A percentile compares a stretch with the other conserved stretches of the same genome.
Conservation (phyloP, 441 rosid genomes). For the Populus tomentosa region DNA sequence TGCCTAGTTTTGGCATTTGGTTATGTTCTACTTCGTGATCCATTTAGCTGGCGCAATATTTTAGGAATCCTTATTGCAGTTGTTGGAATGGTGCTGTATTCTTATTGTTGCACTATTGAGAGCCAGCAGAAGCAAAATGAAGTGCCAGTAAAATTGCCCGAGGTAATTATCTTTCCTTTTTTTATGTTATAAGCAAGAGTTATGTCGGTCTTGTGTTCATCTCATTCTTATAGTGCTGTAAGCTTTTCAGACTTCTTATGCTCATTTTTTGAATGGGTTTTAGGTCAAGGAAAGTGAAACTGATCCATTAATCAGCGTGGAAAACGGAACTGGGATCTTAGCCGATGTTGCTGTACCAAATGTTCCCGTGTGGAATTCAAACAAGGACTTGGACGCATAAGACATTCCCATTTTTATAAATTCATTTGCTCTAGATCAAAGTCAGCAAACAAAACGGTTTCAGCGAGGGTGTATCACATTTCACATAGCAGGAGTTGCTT, state of each 20-base stretch:
- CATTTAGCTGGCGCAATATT: slow-evolving; percentile 97
- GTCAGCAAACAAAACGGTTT: slow-evolving; percentile 21
- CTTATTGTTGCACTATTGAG: slow-evolving; percentile 69
- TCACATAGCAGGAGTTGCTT: slow-evolving; percentile 6
- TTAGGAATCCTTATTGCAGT: slow-evolving; percentile 85
- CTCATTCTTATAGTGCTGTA: background rate
- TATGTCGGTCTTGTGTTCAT: background rate
- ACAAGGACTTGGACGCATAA: slow-evolving; percentile 91
- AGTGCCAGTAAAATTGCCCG: slow-evolving; percentile 55
- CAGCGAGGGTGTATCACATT: slow-evolving; percentile 10
- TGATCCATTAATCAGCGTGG: slow-evolving; percentile 74
- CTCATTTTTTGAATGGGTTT: slow-evolving; percentile 2
- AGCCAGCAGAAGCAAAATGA: slow-evolving; percentile 83
- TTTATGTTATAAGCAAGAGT: background rate
- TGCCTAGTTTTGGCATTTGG: slow-evolving; percentile 97
- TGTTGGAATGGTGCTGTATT: slow-evolving; percentile 84
- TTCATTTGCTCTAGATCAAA: slow-evolving; percentile 16
- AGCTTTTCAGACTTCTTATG: background rate
- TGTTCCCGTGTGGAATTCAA: slow-evolving; percentile 74
- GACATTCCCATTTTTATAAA: slow-evolving; percentile 7
- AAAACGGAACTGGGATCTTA: slow-evolving; percentile 64
- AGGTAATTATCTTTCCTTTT: slow-evolving; percentile 41
- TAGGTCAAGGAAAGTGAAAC: slow-evolving; percentile 82
- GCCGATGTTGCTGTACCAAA: slow-evolving; percentile 44
- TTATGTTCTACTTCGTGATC: slow-evolving; percentile 78